A percentile compares a stretch with the other conserved stretches of the same genome.
Conservation (phyloP, 2,329 filamentous ascomycete species). For the Ophiognomonia clavigignenti-juglandacearum region DNA sequence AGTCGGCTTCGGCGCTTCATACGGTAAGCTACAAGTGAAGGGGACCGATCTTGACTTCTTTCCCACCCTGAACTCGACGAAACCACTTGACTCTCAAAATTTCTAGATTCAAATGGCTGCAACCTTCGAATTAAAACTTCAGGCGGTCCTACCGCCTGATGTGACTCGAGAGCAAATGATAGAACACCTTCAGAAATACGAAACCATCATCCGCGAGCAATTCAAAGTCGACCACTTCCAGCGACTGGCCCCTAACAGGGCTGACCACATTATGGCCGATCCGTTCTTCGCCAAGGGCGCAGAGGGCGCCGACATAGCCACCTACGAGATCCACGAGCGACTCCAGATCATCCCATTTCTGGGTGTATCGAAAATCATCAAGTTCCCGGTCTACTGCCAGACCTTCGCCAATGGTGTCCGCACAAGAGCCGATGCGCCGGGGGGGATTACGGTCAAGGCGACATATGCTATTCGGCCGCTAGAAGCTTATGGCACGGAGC, state of each 20-base stretch:
- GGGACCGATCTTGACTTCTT: too few species aligned
- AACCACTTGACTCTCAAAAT: not conserved
- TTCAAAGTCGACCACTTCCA: not conserved
- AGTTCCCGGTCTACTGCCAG: not conserved
- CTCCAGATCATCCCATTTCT: not conserved
- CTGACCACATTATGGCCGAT: not conserved
- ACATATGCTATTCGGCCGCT: not conserved
- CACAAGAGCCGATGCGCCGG: not conserved
- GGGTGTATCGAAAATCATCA: not conserved
- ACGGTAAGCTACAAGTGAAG: too few species aligned
- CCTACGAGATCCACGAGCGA: not conserved
- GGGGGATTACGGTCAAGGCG: not conserved
- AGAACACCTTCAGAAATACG: not conserved
- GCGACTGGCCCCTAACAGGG: not conserved
- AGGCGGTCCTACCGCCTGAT: not conserved
- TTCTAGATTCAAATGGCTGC: not conserved
- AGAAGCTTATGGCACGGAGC: not conserved
- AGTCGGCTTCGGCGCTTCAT: too few species aligned
- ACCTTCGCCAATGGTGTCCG: not conserved
- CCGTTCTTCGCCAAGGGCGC: not conserved
- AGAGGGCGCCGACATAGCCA: not conserved
- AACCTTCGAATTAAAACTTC: not conserved
- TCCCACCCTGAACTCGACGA: too few species aligned
- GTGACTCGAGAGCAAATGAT: not conserved
- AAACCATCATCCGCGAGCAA: not conserved